phyloP scores from a whole-genome alignment of 768 basidiomycete genomes.

The Trametes meyenii region DNA sequence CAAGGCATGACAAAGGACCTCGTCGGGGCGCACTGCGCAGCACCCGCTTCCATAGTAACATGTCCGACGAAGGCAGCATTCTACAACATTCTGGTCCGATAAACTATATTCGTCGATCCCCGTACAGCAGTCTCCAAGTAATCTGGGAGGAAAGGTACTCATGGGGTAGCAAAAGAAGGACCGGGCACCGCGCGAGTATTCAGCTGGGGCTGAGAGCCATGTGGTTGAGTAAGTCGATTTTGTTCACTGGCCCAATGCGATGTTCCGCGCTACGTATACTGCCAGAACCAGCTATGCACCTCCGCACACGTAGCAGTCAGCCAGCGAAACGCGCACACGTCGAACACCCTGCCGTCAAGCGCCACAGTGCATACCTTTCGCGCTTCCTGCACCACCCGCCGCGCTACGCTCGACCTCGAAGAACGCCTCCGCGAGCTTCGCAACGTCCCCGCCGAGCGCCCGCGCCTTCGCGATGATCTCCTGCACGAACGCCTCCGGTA shows the following conservation, averaged over 20 bases:
- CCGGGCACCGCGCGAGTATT: background rate
- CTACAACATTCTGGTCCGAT: background rate
- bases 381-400: background rate
- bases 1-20: background rate
- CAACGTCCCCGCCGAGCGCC: constrained; percentile 30
- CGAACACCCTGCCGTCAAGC: background rate
- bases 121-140: background rate
- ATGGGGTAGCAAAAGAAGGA: background rate
- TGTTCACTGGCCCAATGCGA: constrained; percentile 8
- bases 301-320: background rate
- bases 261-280: background rate
- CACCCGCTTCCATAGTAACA: background rate
- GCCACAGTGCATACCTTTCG: background rate
- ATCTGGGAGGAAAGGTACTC: background rate
- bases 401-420: constrained; percentile 30
- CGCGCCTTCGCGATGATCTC: constrained; percentile 22
- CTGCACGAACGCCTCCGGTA: constrained; percentile 20
- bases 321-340: background rate
- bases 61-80: background rate
- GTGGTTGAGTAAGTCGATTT: constrained; percentile 4
- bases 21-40: background rate
- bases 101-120: background rate
- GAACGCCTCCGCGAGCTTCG: constrained; percentile 22
- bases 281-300: background rate
- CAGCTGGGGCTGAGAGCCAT: constrained; percentile 5